Conservation (phyloP, 148 eudicot species). For the Amaranthus hypochondriacus region DNA sequence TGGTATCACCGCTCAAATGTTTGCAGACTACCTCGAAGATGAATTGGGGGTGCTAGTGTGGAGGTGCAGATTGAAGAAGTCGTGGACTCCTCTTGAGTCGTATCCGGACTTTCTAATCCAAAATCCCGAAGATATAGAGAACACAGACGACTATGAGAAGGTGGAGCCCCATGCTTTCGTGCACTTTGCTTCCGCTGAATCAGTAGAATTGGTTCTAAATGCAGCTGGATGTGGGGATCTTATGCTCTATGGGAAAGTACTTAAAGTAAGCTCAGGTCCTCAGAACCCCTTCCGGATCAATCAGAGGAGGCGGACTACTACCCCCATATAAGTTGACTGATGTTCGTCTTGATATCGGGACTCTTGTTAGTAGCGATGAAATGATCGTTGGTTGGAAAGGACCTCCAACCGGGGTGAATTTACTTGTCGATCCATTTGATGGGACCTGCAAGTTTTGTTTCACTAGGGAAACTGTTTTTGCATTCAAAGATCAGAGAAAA, state of each 20-base stretch:
- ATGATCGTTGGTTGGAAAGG: constrained; percentile 75
- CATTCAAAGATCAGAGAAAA: constrained; percentile 36
- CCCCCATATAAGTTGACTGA: constrained; percentile 48
- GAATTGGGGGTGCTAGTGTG: constrained; percentile 48
- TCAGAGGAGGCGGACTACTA: constrained; percentile 46
- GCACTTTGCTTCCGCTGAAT: constrained; percentile 55
- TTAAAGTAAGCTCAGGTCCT: constrained; percentile 63
- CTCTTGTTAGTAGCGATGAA: constrained; percentile 42
- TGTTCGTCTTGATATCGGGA: constrained; percentile 57
- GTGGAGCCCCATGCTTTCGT: constrained; percentile 89
- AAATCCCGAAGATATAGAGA: constrained; percentile 26
- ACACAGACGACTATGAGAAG: constrained; percentile 40
- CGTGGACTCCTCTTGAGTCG: constrained; percentile 73
- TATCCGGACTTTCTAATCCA: constrained; percentile 42
- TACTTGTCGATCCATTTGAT: constrained; percentile 75
- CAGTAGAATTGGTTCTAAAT: constrained; percentile 43
- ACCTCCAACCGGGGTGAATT: constrained; percentile 48
- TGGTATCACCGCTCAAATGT: constrained; percentile 51
- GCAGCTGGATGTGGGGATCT: constrained; percentile 47
- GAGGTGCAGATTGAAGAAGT: constrained; percentile 87
- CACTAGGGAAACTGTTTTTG: constrained; percentile 48
- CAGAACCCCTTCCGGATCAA: constrained; percentile 56
- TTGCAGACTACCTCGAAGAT: constrained; percentile 54
- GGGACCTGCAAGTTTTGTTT: constrained; percentile 58
- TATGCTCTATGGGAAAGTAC: constrained; percentile 23